A percentile compares a stretch with the other conserved stretches of the same genome.
Conservation (phyloP, 441 rosid species). For the Croton laevigatus region DNA sequence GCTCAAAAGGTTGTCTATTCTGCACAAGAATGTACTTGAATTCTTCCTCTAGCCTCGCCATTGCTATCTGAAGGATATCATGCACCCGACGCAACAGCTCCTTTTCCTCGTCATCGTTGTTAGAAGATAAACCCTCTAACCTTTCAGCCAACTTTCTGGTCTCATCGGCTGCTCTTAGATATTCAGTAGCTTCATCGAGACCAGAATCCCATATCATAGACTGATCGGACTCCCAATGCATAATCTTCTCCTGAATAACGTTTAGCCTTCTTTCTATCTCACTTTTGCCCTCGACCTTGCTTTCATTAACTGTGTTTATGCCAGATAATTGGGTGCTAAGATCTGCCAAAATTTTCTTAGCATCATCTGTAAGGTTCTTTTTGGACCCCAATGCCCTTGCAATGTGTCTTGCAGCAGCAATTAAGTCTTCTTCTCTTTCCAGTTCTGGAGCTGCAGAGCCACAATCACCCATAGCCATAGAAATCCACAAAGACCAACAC, state of each 20-base stretch:
- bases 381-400: conserved; percentile 57
- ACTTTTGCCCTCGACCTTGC: conserved; percentile 26
- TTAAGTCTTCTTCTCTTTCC: conserved; percentile 61
- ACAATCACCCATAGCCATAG: conserved; percentile 48
- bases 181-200: conserved; percentile 47
- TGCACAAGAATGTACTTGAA: conserved; percentile 68
- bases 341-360: conserved; percentile 54
- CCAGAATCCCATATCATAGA: conserved; percentile 80
- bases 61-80: conserved; percentile 75
- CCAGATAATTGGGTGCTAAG: conserved; percentile 57
- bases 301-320: conserved; percentile 35
- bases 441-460: conserved; percentile 26
- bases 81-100: conserved; percentile 52
- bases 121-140: conserved; percentile 38
- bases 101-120: conserved; percentile 32
- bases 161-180: conserved; percentile 56
- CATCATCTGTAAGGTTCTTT: conserved; percentile 51
- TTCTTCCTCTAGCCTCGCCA: conserved; percentile 93
- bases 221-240: conserved; percentile 64
- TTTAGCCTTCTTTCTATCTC: conserved; percentile 48
- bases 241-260: conserved; percentile 59
- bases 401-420: conserved; percentile 63
- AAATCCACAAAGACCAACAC: conserved; percentile 3
- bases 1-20: conserved; percentile 63
- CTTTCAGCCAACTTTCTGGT: conserved; percentile 46